Percentiles rank a stretch among this genome's conserved stretches.
Evolutionary conservation across 192 early-diverging fungal species (phyloP).

Genomic region (Coemansia sp.): DNA sequence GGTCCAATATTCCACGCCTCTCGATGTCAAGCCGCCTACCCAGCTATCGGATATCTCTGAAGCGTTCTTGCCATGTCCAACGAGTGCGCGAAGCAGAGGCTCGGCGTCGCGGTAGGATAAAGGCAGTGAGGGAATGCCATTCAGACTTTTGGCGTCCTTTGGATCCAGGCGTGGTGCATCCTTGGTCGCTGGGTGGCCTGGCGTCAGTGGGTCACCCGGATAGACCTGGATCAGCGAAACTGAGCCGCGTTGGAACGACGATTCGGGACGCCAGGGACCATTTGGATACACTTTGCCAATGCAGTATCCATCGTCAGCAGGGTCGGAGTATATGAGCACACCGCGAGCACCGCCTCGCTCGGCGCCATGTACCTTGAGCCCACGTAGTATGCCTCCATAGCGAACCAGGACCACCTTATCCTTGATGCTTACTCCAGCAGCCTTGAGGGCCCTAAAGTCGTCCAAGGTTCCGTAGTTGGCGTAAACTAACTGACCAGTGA

Average conservation of each 20-base stretch:
- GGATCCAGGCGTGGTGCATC: slow-evolving; percentile 58
- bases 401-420: slow-evolving; percentile 61
- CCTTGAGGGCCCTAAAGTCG: slow-evolving; percentile 56
- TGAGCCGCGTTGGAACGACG: slow-evolving; percentile 60
- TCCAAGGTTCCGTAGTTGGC: slow-evolving; percentile 62
- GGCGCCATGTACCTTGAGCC: slow-evolving; percentile 60
- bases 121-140: slow-evolving; percentile 64
- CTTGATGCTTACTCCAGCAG: slow-evolving; percentile 42
- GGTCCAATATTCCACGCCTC: slow-evolving; percentile 56
- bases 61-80: slow-evolving; percentile 47
- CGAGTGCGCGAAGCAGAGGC: slow-evolving; percentile 58
- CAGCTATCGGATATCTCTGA: slow-evolving; percentile 40
- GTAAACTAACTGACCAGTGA: slow-evolving; percentile 64
- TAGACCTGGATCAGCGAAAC: slow-evolving; percentile 52
- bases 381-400: slow-evolving; percentile 56
- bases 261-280: slow-evolving; percentile 62
- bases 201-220: slow-evolving; percentile 66
- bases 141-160: slow-evolving; percentile 52
- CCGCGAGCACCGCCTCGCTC: slow-evolving; percentile 59
- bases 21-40: slow-evolving; percentile 56
- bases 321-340: slow-evolving; percentile 65
- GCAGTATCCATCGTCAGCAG: slow-evolving; percentile 61
- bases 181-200: slow-evolving; percentile 58
- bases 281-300: slow-evolving; percentile 58
- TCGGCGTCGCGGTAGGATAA: slow-evolving; percentile 63